phyloP scores from a whole-genome alignment of 176 grass and related monocot species.

The Thalia dealbata region DNA sequence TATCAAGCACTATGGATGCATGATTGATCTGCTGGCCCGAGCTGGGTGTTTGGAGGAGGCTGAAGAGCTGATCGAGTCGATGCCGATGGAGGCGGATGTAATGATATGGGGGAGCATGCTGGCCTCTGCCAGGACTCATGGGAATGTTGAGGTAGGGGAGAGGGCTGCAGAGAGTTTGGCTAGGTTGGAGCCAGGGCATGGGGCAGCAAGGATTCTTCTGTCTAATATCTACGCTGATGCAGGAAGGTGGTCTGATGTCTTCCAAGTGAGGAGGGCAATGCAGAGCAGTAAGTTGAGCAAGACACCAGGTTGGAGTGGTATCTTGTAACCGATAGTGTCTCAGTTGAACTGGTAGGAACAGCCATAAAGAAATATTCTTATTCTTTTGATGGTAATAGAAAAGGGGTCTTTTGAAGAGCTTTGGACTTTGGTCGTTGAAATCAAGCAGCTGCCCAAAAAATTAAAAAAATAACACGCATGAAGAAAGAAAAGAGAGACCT shows the following conservation, averaged over 20 bases:
- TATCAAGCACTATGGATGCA: conserved; percentile 88
- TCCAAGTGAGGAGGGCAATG: conserved; percentile 37
- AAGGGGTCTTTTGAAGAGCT: too few relatives aligned
- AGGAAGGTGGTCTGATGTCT: conserved; percentile 38
- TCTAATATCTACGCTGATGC: conserved; percentile 55
- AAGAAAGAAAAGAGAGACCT: too few relatives aligned
- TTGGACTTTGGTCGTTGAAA: too few relatives aligned
- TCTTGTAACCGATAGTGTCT: conserved; percentile 8
- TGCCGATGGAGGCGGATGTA: conserved; percentile 71
- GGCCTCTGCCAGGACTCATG: conserved; percentile 51
- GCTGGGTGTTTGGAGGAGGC: conserved; percentile 74
- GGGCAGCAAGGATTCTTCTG: conserved; percentile 44
- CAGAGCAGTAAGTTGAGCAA: conserved; percentile 24
- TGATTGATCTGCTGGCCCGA: conserved; percentile 68
- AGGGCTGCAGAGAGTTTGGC: conserved; percentile 43
- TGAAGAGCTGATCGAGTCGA: conserved; percentile 32
- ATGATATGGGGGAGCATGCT: conserved; percentile 67
- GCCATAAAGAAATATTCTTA: background rate
- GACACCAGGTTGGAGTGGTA: conserved; percentile 41
- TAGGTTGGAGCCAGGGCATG: conserved; percentile 45
- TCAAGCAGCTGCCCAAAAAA: too few relatives aligned
- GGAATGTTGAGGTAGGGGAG: conserved; percentile 52
- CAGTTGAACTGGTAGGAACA: background rate
- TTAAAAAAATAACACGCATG: too few relatives aligned
- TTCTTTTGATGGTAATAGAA: too few relatives aligned